Conservation (phyloP, 164 flowering plant genomes). For the Vitis labrusca region DNA sequence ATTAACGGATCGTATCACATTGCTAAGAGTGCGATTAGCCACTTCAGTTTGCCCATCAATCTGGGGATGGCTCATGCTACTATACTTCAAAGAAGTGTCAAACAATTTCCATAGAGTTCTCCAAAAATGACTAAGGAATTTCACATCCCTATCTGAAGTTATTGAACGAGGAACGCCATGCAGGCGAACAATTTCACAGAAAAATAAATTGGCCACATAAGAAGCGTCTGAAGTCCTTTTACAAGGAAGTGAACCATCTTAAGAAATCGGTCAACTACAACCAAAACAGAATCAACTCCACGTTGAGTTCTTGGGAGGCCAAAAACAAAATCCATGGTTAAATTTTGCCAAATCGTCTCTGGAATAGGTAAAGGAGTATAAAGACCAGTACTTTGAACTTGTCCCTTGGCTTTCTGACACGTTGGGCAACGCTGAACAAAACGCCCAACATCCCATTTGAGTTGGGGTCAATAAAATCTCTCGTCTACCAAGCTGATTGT, state of each 20-base stretch:
- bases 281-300: conserved; percentile 2
- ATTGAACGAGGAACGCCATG: too few relatives aligned
- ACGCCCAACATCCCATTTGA: background rate
- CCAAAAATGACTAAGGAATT: too few relatives aligned
- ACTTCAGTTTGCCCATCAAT: background rate
- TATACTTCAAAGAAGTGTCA: background rate
- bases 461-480: background rate
- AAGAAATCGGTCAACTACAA: conserved; percentile 1
- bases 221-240: background rate
- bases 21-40: background rate
- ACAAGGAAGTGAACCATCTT: conserved; percentile 2
- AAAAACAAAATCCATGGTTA: background rate
- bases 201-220: background rate
- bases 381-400: background rate
- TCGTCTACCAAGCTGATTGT: background rate
- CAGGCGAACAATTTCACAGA: too few relatives aligned
- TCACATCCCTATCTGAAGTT: too few relatives aligned
- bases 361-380: conserved; percentile 1
- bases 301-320: background rate
- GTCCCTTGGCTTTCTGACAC: background rate
- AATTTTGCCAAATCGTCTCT: background rate
- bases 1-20: background rate
- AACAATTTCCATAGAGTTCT: conserved; percentile 1
- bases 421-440: background rate
- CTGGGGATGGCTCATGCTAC: background rate